Evolutionary conservation across 108 stramenopile species (phyloP).

Genomic region (Chaetoceros muelleri): DNA sequence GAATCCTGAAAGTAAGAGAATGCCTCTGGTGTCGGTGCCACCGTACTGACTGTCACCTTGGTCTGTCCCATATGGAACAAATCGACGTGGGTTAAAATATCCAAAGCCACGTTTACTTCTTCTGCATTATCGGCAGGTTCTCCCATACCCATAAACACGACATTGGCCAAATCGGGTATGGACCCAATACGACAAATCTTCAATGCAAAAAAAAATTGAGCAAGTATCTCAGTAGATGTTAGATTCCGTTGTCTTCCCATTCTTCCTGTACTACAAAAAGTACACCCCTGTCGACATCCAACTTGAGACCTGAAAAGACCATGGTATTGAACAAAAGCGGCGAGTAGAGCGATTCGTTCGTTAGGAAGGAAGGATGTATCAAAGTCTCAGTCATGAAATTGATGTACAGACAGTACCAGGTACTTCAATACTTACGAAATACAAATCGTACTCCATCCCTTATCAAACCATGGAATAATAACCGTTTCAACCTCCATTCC

Average conservation of each 20-base stretch:
- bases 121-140: slow-evolving; percentile 71
- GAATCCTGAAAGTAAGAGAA: slow-evolving; percentile 41
- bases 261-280: slow-evolving; percentile 75
- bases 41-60: slow-evolving; percentile 75
- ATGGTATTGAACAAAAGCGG: not conserved
- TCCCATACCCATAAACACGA: slow-evolving; percentile 93
- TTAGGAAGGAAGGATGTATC: too few species aligned
- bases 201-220: slow-evolving; percentile 68
- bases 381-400: too few species aligned
- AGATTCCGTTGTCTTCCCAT: slow-evolving; percentile 74
- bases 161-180: slow-evolving; percentile 23
- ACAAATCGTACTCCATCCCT: slow-evolving; percentile 49
- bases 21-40: slow-evolving; percentile 57
- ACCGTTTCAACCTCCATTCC: slow-evolving; percentile 74
- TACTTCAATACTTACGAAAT: slow-evolving; percentile 28
- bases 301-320: slow-evolving; percentile 81
- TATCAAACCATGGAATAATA: slow-evolving; percentile 62
- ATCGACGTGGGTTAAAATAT: slow-evolving; percentile 37
- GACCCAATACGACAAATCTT: slow-evolving; percentile 38
- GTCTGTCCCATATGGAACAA: slow-evolving; percentile 46
- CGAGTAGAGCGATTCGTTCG: not conserved
- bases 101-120: slow-evolving; percentile 40
- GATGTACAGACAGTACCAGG: too few species aligned
- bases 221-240: slow-evolving; percentile 61
- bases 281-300: slow-evolving; percentile 83